Percentiles rank a stretch among this genome's conserved stretches.
phyloP scores from a whole-genome alignment of 179 eudicot species.

The Heliamphora pulchella region DNA sequence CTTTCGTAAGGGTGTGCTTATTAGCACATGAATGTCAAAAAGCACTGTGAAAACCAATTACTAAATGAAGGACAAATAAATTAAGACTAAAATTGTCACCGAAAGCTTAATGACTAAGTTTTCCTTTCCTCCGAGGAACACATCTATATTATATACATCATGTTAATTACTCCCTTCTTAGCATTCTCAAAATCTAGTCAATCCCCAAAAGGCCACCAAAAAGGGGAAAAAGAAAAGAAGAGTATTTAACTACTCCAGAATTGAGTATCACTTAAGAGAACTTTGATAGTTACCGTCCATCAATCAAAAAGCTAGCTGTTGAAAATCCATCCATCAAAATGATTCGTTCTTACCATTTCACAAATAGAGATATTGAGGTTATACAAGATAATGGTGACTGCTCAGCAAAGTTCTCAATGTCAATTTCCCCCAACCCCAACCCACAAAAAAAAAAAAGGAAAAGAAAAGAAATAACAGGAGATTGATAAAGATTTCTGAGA shows the following conservation, averaged over 20 bases:
- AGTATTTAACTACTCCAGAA: background rate
- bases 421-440: background rate
- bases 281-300: background rate
- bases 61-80: background rate
- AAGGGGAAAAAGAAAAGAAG: no score
- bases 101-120: background rate
- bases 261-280: background rate
- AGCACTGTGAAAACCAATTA: background rate
- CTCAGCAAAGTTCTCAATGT: background rate
- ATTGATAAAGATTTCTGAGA: background rate
- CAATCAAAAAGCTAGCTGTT: background rate
- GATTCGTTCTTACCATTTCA: background rate
- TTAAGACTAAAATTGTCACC: background rate
- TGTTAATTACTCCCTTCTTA: background rate
- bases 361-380: background rate
- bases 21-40: background rate
- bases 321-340: conserved; percentile 4
- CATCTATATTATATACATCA: background rate
- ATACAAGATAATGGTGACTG: background rate
- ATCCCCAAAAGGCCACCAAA: background rate
- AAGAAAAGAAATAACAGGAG: background rate
- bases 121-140: background rate
- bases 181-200: background rate
- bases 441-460: background rate
- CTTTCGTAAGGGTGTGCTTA: no score